These are phyloP conservation scores for Solanum chilense DNA, from an alignment of 257 asterid genomes.

Conservation along the genomic window DNA sequence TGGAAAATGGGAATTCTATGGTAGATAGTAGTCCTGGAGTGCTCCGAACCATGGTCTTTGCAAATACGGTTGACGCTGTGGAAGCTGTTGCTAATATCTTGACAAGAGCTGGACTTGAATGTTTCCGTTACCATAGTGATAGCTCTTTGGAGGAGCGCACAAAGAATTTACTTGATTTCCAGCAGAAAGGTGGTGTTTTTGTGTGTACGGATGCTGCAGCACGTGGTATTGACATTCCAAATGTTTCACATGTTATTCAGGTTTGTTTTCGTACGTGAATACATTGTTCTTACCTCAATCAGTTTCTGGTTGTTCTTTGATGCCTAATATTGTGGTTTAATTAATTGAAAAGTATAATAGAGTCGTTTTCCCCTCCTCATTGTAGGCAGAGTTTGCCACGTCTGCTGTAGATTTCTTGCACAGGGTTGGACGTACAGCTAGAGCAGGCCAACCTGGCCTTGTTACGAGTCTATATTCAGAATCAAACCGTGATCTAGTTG, in stretches of 20 bases:
- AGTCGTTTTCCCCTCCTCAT: not conserved
- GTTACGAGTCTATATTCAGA: constrained; percentile 72
- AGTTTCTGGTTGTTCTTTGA: not conserved
- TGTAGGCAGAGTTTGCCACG: constrained; percentile 86
- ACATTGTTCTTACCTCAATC: not conserved
- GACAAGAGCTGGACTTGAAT: constrained; percentile 47
- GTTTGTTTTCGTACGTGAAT: constrained; percentile 2
- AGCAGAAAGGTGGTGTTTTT: constrained; percentile 81
- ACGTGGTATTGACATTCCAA: constrained; percentile 86
- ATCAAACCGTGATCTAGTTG: constrained; percentile 68
- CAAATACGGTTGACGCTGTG: constrained; percentile 92
- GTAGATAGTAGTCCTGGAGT: constrained; percentile 21
- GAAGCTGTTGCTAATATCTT: constrained; percentile 70
- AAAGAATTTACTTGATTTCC: constrained; percentile 57
- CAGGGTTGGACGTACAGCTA: constrained; percentile 95
- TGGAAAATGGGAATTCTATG: constrained; percentile 29
- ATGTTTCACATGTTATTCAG: constrained; percentile 94
- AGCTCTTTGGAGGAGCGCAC: constrained; percentile 73
- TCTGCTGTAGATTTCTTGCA: constrained; percentile 95
- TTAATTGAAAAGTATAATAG: not conserved
- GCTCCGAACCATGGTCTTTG: constrained; percentile 80
- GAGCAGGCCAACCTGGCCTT: constrained; percentile 89
- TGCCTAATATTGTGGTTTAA: not conserved
- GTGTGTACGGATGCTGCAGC: constrained; percentile 99
- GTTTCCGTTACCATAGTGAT: constrained; percentile 66